Conservation (phyloP, 2,329 filamentous ascomycete species). For the Sclerotinia subarctica region DNA sequence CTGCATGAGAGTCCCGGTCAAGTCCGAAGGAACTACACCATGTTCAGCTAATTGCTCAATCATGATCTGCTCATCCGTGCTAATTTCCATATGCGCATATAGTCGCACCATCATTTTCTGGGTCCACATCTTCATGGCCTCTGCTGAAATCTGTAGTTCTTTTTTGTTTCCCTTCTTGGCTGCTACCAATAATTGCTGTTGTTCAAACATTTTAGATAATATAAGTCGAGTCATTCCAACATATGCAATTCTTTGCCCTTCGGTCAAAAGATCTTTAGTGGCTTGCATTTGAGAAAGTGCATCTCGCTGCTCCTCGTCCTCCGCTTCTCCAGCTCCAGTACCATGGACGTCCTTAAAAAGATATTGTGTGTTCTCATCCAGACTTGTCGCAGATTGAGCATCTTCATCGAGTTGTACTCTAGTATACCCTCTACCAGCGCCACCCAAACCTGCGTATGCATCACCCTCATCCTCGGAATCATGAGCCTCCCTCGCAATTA, state of each 20-base stretch:
- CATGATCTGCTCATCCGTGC: constrained; percentile 89
- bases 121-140: constrained; percentile 89
- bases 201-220: constrained; percentile 72
- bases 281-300: constrained; percentile 87
- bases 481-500: constrained; percentile 77
- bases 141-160: constrained; percentile 63
- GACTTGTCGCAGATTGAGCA: constrained; percentile 85
- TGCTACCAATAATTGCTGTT: constrained; percentile 57
- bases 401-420: constrained; percentile 94
- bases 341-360: constrained; percentile 74
- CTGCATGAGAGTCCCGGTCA: constrained; percentile 83
- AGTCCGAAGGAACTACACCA: constrained; percentile 78
- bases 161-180: constrained; percentile 66
- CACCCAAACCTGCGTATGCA: constrained; percentile 74
- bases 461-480: constrained; percentile 65
- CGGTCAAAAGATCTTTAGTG: constrained; percentile 91
- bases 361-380: constrained; percentile 97
- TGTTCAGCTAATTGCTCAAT: constrained; percentile 95
- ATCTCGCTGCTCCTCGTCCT: constrained; percentile 81
- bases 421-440: constrained; percentile 92
- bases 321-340: constrained; percentile 55
- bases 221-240: constrained; percentile 84
- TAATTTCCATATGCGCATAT: constrained; percentile 96
- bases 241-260: constrained; percentile 93
- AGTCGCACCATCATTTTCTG: constrained; percentile 97